These are phyloP conservation scores for Boletus speciosus DNA, from an alignment of 768 basidiomycete species.

Conservation along the genomic window DNA sequence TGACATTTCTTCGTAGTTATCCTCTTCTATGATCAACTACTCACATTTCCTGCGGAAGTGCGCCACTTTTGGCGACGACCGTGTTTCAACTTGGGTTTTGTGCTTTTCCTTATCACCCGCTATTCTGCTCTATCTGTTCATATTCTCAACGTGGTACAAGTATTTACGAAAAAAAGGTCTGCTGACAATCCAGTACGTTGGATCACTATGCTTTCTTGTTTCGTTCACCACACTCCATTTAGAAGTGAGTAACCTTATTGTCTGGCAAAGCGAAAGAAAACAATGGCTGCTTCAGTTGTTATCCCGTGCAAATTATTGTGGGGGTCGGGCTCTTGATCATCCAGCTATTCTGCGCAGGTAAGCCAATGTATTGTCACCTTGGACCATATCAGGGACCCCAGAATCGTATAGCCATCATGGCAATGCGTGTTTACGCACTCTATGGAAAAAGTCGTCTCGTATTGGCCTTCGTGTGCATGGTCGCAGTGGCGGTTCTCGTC, in stretches of 20 bases:
- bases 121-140: conserved; percentile 40
- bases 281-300: conserved; percentile 1
- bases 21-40: conserved; percentile 42
- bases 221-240: neutral
- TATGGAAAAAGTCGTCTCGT: conserved; percentile 8
- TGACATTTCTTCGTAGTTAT: conserved; percentile 17
- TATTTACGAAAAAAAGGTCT: conserved; percentile 26
- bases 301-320: neutral
- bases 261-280: neutral
- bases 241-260: conserved; percentile 10
- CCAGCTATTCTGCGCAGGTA: conserved; percentile 12
- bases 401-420: conserved; percentile 11
- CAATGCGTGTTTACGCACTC: conserved; percentile 21
- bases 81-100: conserved; percentile 30
- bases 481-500: neutral
- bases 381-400: neutral
- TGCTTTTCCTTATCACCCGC: conserved; percentile 42
- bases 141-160: conserved; percentile 34
- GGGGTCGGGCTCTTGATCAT: conserved; percentile 2
- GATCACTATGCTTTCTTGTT: no score
- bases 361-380: neutral
- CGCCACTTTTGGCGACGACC: conserved; percentile 41
- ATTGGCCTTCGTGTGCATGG: neutral
- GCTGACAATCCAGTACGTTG: neutral
- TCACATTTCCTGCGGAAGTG: conserved; percentile 43